Evolutionary conservation across 192 early-diverging fungal genomes (phyloP).

Genomic region (Coemansia sp.): DNA sequence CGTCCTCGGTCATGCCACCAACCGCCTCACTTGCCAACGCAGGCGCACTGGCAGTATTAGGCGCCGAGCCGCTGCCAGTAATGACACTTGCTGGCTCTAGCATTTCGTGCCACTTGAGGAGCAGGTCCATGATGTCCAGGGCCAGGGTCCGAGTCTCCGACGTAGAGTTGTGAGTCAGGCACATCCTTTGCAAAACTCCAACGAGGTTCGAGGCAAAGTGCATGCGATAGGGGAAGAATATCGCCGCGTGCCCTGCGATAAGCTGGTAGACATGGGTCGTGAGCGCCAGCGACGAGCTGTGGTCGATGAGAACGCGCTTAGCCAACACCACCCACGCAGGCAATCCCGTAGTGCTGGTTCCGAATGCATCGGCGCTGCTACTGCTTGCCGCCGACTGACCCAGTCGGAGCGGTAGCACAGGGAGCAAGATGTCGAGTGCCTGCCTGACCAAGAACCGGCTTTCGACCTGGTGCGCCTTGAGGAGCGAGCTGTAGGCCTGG

Average conservation of each 20-base stretch:
- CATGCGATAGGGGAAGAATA: conserved; percentile 86
- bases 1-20: background rate
- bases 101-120: conserved; percentile 86
- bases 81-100: conserved; percentile 40
- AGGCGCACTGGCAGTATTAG: background rate
- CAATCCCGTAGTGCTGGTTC: conserved; percentile 23
- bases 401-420: conserved; percentile 83
- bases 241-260: conserved; percentile 80
- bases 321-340: conserved; percentile 89
- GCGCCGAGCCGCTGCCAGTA: background rate
- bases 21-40: background rate
- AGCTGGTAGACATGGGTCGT: conserved; percentile 90
- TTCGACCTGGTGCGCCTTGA: conserved; percentile 89
- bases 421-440: conserved; percentile 90
- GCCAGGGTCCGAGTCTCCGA: conserved; percentile 82
- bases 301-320: conserved; percentile 85
- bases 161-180: conserved; percentile 78
- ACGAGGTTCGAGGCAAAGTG: conserved; percentile 92
- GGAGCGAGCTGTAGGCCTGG: conserved; percentile 82
- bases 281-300: conserved; percentile 88
- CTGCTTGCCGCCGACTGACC: conserved; percentile 41
- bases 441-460: conserved; percentile 85
- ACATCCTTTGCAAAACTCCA: conserved; percentile 80
- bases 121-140: conserved; percentile 86
- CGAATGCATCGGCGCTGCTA: background rate